Conservation (phyloP, 441 rosid species). For the Brassica hybrid region DNA sequence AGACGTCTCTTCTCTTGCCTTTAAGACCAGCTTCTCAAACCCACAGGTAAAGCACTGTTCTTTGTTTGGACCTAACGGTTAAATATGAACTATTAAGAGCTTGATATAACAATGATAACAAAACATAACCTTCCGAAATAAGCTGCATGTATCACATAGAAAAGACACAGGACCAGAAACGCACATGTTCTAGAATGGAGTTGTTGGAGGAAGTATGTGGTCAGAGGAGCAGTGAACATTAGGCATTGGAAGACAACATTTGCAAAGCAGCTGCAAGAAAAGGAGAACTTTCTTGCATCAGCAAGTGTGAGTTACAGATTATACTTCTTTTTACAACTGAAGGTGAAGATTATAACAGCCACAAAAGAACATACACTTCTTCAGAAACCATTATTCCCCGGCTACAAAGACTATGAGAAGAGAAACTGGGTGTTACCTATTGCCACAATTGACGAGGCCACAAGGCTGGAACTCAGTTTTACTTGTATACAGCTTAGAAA, state of each 20-base stretch:
- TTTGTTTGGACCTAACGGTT: constrained; percentile 62
- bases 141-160: constrained; percentile 9
- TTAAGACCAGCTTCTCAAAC: constrained; percentile 73
- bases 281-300: constrained; percentile 25
- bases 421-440: constrained; percentile 62
- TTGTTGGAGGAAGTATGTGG: constrained; percentile 84
- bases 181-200: constrained; percentile 83
- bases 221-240: constrained; percentile 89
- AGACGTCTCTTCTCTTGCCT: constrained; percentile 70
- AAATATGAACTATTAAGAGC: constrained; percentile 31
- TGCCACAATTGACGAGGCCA: constrained; percentile 91
- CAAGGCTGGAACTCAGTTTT: constrained; percentile 76
- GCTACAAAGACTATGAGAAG: neutral
- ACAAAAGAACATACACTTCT: constrained; percentile 17
- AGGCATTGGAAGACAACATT: constrained; percentile 93
- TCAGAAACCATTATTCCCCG: constrained; percentile 26
- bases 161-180: constrained; percentile 35
- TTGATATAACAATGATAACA: constrained; percentile 16
- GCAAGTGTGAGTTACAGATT: constrained; percentile 12
- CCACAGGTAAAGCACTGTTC: constrained; percentile 93
- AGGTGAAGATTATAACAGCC: constrained; percentile 21
- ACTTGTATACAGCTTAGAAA: constrained; percentile 74
- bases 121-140: neutral
- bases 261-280: constrained; percentile 88
- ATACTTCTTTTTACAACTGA: constrained; percentile 10